phyloP scores from a whole-genome alignment of 371 early-diverging fungal species.

The Umbelopsis sp. region DNA sequence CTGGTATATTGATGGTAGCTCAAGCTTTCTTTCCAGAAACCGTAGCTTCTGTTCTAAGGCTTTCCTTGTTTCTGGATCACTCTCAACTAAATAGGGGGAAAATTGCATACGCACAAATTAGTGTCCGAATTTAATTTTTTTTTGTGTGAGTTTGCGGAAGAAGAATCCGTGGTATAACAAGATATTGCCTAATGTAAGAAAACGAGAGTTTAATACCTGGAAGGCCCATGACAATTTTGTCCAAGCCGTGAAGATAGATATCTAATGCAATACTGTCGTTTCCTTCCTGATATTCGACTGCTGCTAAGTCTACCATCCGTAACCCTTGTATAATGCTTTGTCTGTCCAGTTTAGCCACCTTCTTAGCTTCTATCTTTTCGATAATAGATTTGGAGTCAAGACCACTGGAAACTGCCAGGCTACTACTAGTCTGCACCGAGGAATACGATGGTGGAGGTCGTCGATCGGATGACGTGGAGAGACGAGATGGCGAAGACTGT shows the following conservation, averaged over 20 bases:
- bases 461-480: neutral
- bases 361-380: neutral
- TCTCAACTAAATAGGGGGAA: neutral
- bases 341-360: conserved; percentile 3
- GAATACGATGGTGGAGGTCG: conserved; percentile 15
- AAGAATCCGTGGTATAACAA: neutral
- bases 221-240: conserved; percentile 13
- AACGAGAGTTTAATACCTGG: neutral
- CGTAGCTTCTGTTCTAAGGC: neutral
- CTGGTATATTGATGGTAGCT: conserved; percentile 5
- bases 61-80: conserved; percentile 10
- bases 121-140: no score
- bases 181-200: neutral
- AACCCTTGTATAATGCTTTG: conserved; percentile 11
- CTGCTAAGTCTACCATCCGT: conserved; percentile 11
- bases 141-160: no score
- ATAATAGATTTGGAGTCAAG: conserved; percentile 7
- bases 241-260: conserved; percentile 16
- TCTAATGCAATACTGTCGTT: conserved; percentile 8
- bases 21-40: conserved; percentile 5
- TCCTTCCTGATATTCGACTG: conserved; percentile 11
- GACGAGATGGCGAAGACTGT: conserved; percentile 15
- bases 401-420: neutral
- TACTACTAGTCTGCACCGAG: neutral
- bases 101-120: no score